Base-by-base conservation (phyloP, 495 filamentous ascomycete species). In the Lineolata rhizophorae region DNA sequence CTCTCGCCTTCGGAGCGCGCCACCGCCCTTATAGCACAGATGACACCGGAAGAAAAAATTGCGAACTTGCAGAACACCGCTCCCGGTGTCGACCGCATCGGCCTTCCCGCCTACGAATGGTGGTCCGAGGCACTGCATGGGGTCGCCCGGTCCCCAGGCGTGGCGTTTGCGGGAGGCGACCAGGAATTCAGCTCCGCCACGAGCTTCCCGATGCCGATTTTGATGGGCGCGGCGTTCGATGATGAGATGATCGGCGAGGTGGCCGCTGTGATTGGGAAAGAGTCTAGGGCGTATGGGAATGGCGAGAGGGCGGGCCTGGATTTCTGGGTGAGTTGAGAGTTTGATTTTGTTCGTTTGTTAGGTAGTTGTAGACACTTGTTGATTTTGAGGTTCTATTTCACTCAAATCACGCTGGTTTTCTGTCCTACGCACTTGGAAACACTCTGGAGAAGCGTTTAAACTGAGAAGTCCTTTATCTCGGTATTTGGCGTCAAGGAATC, bases 281-380 rank as follows among this genome's bases (percentile, higher is more conserved):
- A 80, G 45, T 67, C 62, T 5, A 55, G 73, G n/a, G 71, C 72
- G 2, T 77, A 70, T 43, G 70, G 55, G 45, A 80, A 80, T 36
- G 59, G 36, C 11, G 64, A 62, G 12, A 49, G 56, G 13, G 59
- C 57, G 24, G 65, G 67, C 0, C 46, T 77, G 3, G 65, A 77
- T 42, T 65, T 55, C 32, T 80, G 69, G 53, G 22, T 25, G 12
- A 8, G 22, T 8, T 25, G 22, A 12, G 8, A 8, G 8, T 25
- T 25, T 8, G 8, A 8, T 8, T 12, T 8, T 8, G 8, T 25
- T 25, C 22, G 22, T 25, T 25, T 8, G 22, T 25, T 25, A 25
- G 8, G 8, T 8, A 25, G 22, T 8, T 8, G n/a, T n/a, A n/a
- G n/a, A n/a, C n/a, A n/a, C n/a, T n/a, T n/a, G n/a, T n/a, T n/a